A percentile compares a stretch with the other conserved stretches of the same genome.
phyloP scores from a whole-genome alignment of 129 eudicot genomes.

The carrot (Daucus carota) region DNA sequence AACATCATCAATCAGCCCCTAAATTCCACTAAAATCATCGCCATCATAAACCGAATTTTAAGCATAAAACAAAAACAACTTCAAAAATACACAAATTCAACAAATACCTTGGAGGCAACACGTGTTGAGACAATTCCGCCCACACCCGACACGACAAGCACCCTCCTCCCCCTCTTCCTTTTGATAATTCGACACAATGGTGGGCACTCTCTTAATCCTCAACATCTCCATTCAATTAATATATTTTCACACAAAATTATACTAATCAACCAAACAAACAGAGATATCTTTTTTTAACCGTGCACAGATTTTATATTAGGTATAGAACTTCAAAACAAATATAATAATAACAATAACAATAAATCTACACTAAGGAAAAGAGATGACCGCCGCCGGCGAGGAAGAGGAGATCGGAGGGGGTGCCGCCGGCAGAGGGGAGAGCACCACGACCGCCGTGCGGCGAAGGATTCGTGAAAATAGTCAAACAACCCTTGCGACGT shows the following conservation, averaged over 20 bases:
- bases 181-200: conserved; percentile 77
- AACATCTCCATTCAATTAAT: conserved; percentile 33
- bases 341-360: neutral
- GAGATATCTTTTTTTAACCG: neutral
- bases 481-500: conserved; percentile 44
- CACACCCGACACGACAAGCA: conserved; percentile 50
- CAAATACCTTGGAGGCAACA: conserved; percentile 86
- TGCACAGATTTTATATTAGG: too few species aligned
- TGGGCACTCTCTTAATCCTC: conserved; percentile 88
- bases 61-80: neutral
- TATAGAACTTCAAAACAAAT: too few species aligned
- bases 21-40: neutral
- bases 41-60: neutral
- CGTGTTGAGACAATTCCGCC: conserved; percentile 79
- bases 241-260: neutral
- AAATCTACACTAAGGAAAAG: conserved; percentile 9
- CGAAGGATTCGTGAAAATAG: conserved; percentile 43
- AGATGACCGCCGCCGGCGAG: conserved; percentile 78
- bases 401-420: conserved; percentile 86
- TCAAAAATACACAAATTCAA: neutral
- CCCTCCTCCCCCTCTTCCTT: conserved; percentile 76
- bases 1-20: neutral
- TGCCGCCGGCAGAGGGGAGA: conserved; percentile 80
- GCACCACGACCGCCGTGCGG: conserved; percentile 98
- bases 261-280: neutral